Conservation (phyloP, 2,329 filamentous ascomycete species). For the Talaromyces sp. region DNA sequence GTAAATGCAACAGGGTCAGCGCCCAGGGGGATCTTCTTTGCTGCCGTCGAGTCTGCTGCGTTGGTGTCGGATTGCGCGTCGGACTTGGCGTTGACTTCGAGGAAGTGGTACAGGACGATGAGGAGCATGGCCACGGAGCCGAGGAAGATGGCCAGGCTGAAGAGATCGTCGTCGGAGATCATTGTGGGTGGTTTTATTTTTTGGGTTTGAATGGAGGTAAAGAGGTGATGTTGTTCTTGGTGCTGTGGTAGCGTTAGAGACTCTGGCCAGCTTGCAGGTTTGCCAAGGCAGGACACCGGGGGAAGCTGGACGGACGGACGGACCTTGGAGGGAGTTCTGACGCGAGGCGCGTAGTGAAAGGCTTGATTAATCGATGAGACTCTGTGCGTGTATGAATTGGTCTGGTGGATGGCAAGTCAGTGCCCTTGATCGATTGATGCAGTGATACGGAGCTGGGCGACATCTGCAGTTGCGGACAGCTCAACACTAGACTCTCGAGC, state of each 20-base stretch:
- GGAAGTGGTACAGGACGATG: conserved; percentile 92
- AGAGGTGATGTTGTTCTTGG: neutral
- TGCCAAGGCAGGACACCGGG: neutral
- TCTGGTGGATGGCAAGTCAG: neutral
- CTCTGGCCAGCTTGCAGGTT: conserved; percentile 12
- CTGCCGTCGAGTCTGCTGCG: neutral
- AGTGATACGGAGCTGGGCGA: neutral
- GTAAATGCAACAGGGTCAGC: conserved; percentile 10
- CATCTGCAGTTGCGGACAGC: neutral
- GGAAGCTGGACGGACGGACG: neutral
- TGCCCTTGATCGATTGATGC: neutral
- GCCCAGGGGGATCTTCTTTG: conserved; percentile 10
- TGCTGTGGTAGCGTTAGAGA: neutral
- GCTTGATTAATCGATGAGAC: neutral
- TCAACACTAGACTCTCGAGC: neutral
- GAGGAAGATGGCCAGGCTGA: conserved; percentile 87
- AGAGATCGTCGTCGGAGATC: conserved; percentile 92
- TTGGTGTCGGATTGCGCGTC: conserved; percentile 1
- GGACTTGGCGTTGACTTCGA: conserved; percentile 83
- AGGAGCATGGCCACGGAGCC: conserved; percentile 85
- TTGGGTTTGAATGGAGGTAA: too few species aligned
- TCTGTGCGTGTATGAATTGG: neutral
- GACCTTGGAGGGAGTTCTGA: neutral
- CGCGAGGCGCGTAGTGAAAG: neutral
- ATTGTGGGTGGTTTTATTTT: conserved; percentile 52